These are phyloP conservation scores for Bisporella sp. DNA, from an alignment of 2,329 filamentous ascomycete genomes.

Conservation along the genomic window DNA sequence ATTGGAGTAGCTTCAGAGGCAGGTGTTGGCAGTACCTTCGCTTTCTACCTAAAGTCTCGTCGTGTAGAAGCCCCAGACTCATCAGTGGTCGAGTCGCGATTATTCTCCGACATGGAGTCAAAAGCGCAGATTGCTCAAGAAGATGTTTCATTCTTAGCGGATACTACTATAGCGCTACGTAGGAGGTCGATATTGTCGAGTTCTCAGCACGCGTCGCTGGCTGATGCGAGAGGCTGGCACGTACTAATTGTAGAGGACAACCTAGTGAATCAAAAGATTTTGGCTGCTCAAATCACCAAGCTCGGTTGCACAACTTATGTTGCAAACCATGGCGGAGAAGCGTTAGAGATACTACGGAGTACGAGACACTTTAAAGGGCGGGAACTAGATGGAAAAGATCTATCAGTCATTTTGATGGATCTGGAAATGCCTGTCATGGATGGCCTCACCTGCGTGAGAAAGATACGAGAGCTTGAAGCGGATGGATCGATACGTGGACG, in stretches of 20 bases:
- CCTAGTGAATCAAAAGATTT: conserved; percentile 51
- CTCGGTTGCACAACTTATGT: conserved; percentile 36
- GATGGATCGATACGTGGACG: conserved; percentile 51
- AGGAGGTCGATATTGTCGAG: background rate
- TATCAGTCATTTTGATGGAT: conserved; percentile 70
- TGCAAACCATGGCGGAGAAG: conserved; percentile 50
- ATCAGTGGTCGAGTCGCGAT: conserved; percentile 1
- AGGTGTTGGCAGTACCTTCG: conserved; percentile 65
- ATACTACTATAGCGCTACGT: background rate
- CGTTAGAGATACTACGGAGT: conserved; percentile 33
- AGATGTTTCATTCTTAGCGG: too few species aligned
- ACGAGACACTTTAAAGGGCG: background rate
- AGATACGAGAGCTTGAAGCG: conserved; percentile 59
- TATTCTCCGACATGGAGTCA: background rate
- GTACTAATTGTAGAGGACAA: conserved; percentile 55
- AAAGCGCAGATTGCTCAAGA: background rate
- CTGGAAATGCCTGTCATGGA: conserved; percentile 81
- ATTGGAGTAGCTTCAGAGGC: conserved; percentile 67
- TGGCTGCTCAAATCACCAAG: conserved; percentile 41
- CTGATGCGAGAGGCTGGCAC: conserved; percentile 8
- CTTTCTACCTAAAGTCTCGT: conserved; percentile 61
- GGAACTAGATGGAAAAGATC: conserved; percentile 30
- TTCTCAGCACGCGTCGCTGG: background rate
- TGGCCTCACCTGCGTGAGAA: conserved; percentile 62
- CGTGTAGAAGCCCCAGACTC: conserved; percentile 1